A percentile compares a stretch with the other conserved stretches of the same genome.
phyloP scores from a whole-genome alignment of 2,329 filamentous ascomycete species.

The Colletotrichum acutatum region DNA sequence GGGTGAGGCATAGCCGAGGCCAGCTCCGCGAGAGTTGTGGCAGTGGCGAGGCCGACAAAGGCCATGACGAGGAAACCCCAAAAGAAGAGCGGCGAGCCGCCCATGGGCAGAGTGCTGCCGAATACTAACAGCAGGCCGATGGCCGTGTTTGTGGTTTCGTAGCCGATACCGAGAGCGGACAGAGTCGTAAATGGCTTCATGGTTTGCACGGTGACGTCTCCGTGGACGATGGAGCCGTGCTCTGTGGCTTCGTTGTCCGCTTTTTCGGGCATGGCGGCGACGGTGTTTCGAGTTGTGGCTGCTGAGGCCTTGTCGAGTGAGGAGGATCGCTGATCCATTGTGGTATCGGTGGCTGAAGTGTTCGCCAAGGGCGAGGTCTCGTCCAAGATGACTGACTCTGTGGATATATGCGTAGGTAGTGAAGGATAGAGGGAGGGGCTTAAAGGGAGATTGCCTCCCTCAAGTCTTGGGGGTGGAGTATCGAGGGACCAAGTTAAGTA shows the following conservation, averaged over 20 bases:
- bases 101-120: background rate
- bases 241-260: background rate
- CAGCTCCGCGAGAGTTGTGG: conserved; percentile 40
- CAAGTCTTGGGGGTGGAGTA: background rate
- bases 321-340: background rate
- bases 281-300: background rate
- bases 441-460: background rate
- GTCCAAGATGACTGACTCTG: background rate
- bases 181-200: background rate
- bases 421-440: background rate
- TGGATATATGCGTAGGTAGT: background rate
- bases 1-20: conserved; percentile 43
- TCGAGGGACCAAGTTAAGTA: background rate
- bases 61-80: background rate
- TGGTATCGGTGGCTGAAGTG: background rate
- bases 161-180: background rate
- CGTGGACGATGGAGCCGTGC: background rate
- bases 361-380: background rate
- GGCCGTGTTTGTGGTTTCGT: background rate
- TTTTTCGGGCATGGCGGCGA: background rate
- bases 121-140: background rate
- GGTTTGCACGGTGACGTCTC: background rate
- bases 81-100: background rate
- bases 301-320: background rate
- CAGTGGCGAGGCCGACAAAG: background rate